phyloP scores from a whole-genome alignment of 768 basidiomycete genomes.

The Serpula lacrymans region DNA sequence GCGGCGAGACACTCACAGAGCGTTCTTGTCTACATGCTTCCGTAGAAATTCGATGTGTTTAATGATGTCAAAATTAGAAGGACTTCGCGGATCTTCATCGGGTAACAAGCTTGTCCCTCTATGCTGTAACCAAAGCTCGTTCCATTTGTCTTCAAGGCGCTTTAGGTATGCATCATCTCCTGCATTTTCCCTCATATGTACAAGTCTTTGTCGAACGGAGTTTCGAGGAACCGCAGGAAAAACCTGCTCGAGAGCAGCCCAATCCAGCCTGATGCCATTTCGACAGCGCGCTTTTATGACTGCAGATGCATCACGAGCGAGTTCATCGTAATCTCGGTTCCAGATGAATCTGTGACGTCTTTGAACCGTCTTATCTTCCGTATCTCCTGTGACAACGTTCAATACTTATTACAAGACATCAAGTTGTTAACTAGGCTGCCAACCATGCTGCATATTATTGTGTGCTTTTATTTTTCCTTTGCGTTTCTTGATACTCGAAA shows the following conservation, averaged over 20 bases:
- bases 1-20: constrained; percentile 55
- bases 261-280: constrained; percentile 55
- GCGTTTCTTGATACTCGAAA: constrained; percentile 26
- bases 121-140: constrained; percentile 70
- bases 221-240: constrained; percentile 76
- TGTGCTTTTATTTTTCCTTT: constrained; percentile 32
- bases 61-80: constrained; percentile 74
- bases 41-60: constrained; percentile 82
- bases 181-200: constrained; percentile 54
- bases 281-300: constrained; percentile 81
- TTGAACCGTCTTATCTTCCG: constrained; percentile 9
- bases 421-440: too few species aligned
- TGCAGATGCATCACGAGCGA: constrained; percentile 78
- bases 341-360: constrained; percentile 75
- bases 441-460: too few species aligned
- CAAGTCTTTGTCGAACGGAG: constrained; percentile 66
- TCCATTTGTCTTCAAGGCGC: constrained; percentile 80
- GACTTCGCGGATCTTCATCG: constrained; percentile 65
- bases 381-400: constrained; percentile 3
- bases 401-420: too few species aligned
- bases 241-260: constrained; percentile 71
- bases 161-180: constrained; percentile 74
- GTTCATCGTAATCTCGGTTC: constrained; percentile 85
- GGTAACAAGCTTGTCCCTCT: constrained; percentile 64
- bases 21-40: constrained; percentile 78